Conservation (phyloP, 371 early-diverging fungal species). For the Mortierella sp. region DNA sequence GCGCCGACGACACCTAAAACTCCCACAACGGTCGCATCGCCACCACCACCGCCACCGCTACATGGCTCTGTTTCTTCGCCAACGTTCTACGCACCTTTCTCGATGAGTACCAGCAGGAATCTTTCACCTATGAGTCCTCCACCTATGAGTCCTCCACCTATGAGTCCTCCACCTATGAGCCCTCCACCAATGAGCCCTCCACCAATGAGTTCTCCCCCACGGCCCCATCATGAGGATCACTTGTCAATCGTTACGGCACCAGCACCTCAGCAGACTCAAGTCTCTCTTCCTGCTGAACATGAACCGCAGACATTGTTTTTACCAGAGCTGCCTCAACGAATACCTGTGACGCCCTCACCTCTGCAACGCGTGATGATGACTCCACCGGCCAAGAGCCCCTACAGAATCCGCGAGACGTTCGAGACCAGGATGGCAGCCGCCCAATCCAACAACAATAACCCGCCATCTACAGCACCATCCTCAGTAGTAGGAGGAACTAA, state of each 20-base stretch:
- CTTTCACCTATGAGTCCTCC: neutral
- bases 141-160: neutral
- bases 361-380: neutral
- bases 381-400: conserved; percentile 29
- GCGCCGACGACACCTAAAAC: neutral
- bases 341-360: neutral
- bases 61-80: neutral
- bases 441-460: neutral
- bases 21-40: too few relatives aligned
- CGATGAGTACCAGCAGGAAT: neutral
- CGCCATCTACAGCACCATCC: neutral
- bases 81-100: neutral
- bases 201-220: too few relatives aligned
- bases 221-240: neutral
- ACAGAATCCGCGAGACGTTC: conserved; percentile 36
- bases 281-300: neutral
- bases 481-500: neutral
- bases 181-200: neutral
- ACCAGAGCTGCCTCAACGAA: neutral
- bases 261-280: neutral
- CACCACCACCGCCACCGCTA: neutral
- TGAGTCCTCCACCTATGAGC: neutral
- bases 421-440: conserved; percentile 23
- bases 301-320: neutral
- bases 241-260: neutral